A percentile compares a stretch with the other conserved stretches of the same genome.
Conservation (phyloP, 495 filamentous ascomycete genomes). For the Xylaria acuta region DNA sequence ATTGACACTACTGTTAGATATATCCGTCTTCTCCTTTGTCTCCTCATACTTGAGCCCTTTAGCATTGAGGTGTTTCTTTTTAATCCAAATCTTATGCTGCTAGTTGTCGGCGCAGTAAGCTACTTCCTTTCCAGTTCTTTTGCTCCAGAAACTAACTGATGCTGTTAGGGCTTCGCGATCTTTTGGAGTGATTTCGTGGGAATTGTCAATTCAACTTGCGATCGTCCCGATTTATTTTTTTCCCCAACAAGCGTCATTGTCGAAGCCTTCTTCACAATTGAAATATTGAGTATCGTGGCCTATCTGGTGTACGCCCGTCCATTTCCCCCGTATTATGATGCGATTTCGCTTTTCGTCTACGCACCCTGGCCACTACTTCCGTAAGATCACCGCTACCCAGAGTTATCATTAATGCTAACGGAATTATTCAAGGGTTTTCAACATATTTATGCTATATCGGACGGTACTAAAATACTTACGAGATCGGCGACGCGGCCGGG, state of each 20-base stretch:
- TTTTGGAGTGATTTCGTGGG: background rate
- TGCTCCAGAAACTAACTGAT: background rate
- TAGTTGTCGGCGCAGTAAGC: too few relatives aligned
- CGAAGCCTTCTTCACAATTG: background rate
- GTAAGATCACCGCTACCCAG: background rate
- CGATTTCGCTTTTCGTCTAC: background rate
- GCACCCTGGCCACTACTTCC: background rate
- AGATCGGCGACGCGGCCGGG: background rate
- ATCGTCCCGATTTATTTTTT: background rate
- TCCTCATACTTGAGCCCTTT: too few relatives aligned
- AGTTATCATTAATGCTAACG: background rate
- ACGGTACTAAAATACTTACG: background rate
- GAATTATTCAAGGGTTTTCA: background rate
- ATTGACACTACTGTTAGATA: too few relatives aligned
- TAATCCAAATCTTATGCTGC: too few relatives aligned
- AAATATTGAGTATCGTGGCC: background rate
- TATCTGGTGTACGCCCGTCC: background rate
- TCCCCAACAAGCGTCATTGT: background rate
- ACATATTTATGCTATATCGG: background rate
- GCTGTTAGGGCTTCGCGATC: background rate
- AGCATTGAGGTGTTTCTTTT: too few relatives aligned
- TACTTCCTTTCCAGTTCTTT: too few relatives aligned
- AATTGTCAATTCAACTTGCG: background rate
- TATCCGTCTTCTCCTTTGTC: too few relatives aligned
- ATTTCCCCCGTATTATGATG: background rate